These are phyloP conservation scores for Erigeron philadelphicus DNA, from an alignment of 140 eudicot species.

Conservation along the genomic window DNA sequence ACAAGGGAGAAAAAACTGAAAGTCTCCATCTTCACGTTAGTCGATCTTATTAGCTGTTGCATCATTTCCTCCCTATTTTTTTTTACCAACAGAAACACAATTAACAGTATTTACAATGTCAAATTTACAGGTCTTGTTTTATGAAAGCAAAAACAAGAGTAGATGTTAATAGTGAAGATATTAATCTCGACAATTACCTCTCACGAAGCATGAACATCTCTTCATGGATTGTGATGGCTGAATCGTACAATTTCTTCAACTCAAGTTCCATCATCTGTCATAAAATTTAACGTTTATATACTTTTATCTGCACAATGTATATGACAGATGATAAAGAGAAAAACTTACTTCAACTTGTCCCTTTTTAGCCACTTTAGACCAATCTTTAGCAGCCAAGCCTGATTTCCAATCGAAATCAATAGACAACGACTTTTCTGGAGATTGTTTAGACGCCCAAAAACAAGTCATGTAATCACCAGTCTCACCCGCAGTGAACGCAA, in stretches of 20 bases:
- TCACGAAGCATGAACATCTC: slow-evolving; percentile 85
- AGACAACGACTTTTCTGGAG: slow-evolving; percentile 31
- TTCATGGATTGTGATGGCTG: slow-evolving; percentile 57
- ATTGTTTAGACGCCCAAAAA: slow-evolving; percentile 47
- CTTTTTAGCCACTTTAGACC: slow-evolving; percentile 68
- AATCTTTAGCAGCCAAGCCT: slow-evolving; percentile 67
- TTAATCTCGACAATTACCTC: slow-evolving; percentile 41
- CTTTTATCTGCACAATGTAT: not conserved
- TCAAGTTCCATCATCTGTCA: slow-evolving; percentile 70
- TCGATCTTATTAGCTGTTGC: slow-evolving; percentile 57
- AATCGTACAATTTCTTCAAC: slow-evolving; percentile 64
- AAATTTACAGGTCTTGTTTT: not conserved
- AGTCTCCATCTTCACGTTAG: slow-evolving; percentile 60
- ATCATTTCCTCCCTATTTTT: slow-evolving; percentile 65
- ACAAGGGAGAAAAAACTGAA: slow-evolving; percentile 57
- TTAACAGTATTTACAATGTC: not conserved
- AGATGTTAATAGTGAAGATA: not conserved
- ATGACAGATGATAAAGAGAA: not conserved
- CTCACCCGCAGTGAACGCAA: slow-evolving; percentile 55
- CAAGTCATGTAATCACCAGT: slow-evolving; percentile 68
- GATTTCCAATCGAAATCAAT: slow-evolving; percentile 66
- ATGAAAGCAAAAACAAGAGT: not conserved
- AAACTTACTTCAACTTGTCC: slow-evolving; percentile 64
- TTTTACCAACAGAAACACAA: slow-evolving; percentile 4
- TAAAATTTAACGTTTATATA: not conserved